Evolutionary conservation across 116 monocot genomes (phyloP), one percentile per base, ranked within the genome.

Genomic region (Zostera marina): DNA sequence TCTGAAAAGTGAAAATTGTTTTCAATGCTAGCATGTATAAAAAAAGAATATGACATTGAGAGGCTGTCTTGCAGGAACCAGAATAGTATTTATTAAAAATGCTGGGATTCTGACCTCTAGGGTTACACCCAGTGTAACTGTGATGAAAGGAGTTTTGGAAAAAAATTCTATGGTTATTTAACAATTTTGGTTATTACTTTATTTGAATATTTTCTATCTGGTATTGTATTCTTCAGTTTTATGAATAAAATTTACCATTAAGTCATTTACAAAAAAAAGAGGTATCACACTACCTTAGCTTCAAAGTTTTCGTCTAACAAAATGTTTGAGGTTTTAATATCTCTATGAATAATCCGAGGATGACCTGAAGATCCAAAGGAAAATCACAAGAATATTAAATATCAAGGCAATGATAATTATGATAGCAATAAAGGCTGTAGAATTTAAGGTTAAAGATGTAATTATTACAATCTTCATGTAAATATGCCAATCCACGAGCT

Each of bases 291-390:
- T 56, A 64, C 71, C 71, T 64, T 57, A 64, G 71, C 71, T 53
- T 71, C 71, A 41, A 71, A 71, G 52, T 64, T 59, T 5, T 53
- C 16, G 20, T 71, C 65, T 42, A 71, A 22, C 39, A 71, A 42
- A 21, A 71, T 71, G 58, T 71, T 71, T 9, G 71, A 64, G 20
- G 71, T 51, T 65, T 71, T 71, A 17, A 71, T 71, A 44, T 71
- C 71, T 59, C 71, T 71, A 10, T 71, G 71, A n/a, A 71, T 71
- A 42, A 71, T 63, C 58, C 71, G 64, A 20, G 71, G 71, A 64
- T 65, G 64, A 23, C 71, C 71, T 71, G 64, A 58, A 64, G n/a
- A 60, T 25, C 11, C 42, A 39, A 68, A 53, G 41, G 17, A 61
- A 2, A 60, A 22, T 22, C 20, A 43, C 22, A 59, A 10, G 26